Conservation (phyloP, 805 yeast species). For the Torulaspora microellipsoides region DNA sequence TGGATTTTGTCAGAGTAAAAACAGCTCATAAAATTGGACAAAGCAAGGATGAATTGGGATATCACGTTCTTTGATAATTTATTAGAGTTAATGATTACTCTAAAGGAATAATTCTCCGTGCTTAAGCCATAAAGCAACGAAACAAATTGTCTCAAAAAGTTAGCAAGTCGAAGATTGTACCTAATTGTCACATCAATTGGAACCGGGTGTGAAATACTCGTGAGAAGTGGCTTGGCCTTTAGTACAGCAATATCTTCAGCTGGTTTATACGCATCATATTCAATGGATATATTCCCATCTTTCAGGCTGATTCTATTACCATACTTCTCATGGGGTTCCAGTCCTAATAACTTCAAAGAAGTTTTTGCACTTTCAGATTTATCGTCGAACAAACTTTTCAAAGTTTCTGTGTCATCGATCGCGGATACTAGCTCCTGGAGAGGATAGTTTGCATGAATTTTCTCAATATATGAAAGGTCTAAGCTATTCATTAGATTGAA, state of each 20-base stretch:
- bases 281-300: constrained; percentile 23
- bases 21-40: constrained; percentile 34
- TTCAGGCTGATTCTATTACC: constrained; percentile 21
- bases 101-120: constrained; percentile 38
- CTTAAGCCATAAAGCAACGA: constrained; percentile 36
- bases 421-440: constrained; percentile 25
- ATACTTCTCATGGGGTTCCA: constrained; percentile 15
- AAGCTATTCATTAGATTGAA: constrained; percentile 26
- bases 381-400: constrained; percentile 8
- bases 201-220: constrained; percentile 17
- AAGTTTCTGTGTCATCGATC: constrained; percentile 15
- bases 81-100: constrained; percentile 36
- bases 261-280: constrained; percentile 33
- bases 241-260: constrained; percentile 37
- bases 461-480: constrained; percentile 20
- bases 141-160: constrained; percentile 31
- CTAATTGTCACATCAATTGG: constrained; percentile 23
- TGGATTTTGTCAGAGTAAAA: constrained; percentile 36
- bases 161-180: constrained; percentile 23
- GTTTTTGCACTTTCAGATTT: constrained; percentile 5
- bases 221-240: constrained; percentile 30
- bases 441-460: constrained; percentile 12
- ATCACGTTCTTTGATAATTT: constrained; percentile 39
- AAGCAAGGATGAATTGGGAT: constrained; percentile 41
- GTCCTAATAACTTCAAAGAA: constrained; percentile 12